Percentiles rank a stretch among this genome's conserved stretches.
Evolutionary conservation across 2,329 filamentous ascomycete genomes (phyloP).

Genomic region (Talaromyces verruculosus): DNA sequence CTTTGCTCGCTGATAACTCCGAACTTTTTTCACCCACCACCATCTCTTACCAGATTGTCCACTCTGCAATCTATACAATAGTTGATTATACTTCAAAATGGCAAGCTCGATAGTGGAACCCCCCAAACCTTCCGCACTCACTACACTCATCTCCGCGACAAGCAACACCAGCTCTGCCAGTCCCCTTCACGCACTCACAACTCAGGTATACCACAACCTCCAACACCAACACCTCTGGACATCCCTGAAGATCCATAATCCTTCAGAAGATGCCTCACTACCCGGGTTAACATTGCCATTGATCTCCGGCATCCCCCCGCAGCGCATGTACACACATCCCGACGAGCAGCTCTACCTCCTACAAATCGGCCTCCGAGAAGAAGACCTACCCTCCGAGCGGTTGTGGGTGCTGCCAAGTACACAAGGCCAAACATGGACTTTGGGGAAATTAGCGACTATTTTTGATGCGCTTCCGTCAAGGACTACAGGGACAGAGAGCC

Average conservation of each 20-base stretch:
- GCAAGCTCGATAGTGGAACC: constrained; percentile 12
- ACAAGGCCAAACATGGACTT: constrained; percentile 60
- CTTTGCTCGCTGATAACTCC: constrained; percentile 1
- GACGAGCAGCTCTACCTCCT: constrained; percentile 64
- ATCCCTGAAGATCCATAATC: constrained; percentile 51
- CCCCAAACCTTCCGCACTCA: constrained; percentile 41
- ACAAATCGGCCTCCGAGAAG: constrained; percentile 49
- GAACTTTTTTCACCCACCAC: constrained; percentile 23
- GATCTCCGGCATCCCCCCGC: constrained; percentile 62
- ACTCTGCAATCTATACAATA: background rate
- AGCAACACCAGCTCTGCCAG: constrained; percentile 24
- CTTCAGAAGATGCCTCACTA: constrained; percentile 9
- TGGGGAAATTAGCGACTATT: constrained; percentile 55
- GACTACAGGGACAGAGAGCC: background rate
- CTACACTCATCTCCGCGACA: constrained; percentile 39
- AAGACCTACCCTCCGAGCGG: constrained; percentile 51
- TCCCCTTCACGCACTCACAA: constrained; percentile 49
- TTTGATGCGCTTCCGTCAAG: constrained; percentile 54
- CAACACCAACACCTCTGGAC: constrained; percentile 64
- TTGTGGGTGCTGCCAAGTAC: constrained; percentile 62
- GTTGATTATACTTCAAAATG: background rate
- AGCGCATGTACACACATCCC: constrained; percentile 62
- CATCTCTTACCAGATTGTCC: background rate
- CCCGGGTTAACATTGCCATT: constrained; percentile 48
- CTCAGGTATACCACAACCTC: constrained; percentile 64